These are phyloP conservation scores for Cupressus sempervirens DNA, from an alignment of 75 land plant species.

Conservation along the genomic window DNA sequence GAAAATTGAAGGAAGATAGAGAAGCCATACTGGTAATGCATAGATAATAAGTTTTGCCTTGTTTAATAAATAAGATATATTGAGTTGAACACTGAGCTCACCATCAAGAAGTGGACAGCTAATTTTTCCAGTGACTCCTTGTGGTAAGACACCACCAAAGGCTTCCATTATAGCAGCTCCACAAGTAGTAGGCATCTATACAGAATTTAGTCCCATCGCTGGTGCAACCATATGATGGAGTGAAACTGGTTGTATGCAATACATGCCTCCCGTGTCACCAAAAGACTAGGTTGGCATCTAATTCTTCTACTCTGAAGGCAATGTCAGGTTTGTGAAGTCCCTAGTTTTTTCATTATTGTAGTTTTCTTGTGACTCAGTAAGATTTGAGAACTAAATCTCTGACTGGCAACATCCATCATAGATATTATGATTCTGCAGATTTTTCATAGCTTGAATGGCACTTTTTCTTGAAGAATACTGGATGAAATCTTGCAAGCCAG, in stretches of 20 bases:
- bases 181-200: too few species aligned
- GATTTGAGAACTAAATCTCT: slow-evolving; percentile 96
- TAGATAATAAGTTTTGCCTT: slow-evolving; percentile 35
- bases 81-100: slow-evolving; percentile 55
- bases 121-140: too few species aligned
- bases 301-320: slow-evolving; percentile 75
- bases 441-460: slow-evolving; percentile 73
- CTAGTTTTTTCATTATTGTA: slow-evolving; percentile 96
- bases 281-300: slow-evolving; percentile 25
- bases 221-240: too few species aligned
- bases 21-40: slow-evolving; percentile 36
- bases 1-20: slow-evolving; percentile 35
- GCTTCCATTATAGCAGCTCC: too few species aligned
- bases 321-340: slow-evolving; percentile 88
- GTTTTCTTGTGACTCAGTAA: slow-evolving; percentile 92
- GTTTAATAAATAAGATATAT: slow-evolving; percentile 37
- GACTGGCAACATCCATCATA: slow-evolving; percentile 99
- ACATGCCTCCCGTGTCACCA: slow-evolving; percentile 71
- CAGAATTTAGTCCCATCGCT: too few species aligned
- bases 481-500: slow-evolving; percentile 89
- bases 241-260: slow-evolving; percentile 47
- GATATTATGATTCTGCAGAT: slow-evolving; percentile 92
- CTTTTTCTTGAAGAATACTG: slow-evolving; percentile 73
- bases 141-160: too few species aligned
- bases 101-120: too few species aligned